These are phyloP conservation scores for Casuarina glauca DNA, from an alignment of 306 rosid species.

Conservation along the genomic window DNA sequence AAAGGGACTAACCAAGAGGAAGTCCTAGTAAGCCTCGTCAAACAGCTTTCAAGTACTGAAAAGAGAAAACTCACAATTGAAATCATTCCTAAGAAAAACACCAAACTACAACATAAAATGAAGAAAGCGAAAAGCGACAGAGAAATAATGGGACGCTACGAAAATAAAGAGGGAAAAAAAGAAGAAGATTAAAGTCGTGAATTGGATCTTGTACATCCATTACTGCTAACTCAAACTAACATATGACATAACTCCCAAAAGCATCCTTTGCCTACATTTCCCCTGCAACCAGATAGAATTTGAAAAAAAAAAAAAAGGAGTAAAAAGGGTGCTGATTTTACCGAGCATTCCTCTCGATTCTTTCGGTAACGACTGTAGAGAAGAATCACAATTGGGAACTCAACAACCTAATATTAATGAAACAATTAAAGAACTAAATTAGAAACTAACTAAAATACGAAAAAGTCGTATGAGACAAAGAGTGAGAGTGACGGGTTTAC, in stretches of 20 bases:
- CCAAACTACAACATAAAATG: neutral
- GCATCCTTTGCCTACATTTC: neutral
- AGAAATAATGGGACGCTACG: neutral
- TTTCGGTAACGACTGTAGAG: no score
- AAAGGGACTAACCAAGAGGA: constrained; percentile 62
- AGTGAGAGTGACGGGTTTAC: constrained; percentile 18
- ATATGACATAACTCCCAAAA: neutral
- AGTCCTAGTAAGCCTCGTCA: constrained; percentile 75
- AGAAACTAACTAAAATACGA: neutral
- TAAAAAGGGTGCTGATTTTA: no score
- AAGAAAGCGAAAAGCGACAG: neutral
- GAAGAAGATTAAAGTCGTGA: neutral
- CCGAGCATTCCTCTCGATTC: no score
- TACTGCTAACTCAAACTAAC: neutral
- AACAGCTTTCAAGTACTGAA: constrained; percentile 75
- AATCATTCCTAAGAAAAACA: neutral
- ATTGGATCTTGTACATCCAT: neutral
- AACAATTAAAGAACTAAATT: neutral
- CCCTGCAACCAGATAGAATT: neutral
- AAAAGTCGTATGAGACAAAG: neutral
- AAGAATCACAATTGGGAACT: no score
- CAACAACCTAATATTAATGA: neutral
- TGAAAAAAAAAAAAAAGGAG: neutral
- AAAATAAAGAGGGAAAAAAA: neutral
- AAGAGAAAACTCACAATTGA: neutral